Percentiles rank a stretch among this genome's conserved stretches.
Conservation (phyloP, 345 rosid genomes). For the Corymbia maculata region DNA sequence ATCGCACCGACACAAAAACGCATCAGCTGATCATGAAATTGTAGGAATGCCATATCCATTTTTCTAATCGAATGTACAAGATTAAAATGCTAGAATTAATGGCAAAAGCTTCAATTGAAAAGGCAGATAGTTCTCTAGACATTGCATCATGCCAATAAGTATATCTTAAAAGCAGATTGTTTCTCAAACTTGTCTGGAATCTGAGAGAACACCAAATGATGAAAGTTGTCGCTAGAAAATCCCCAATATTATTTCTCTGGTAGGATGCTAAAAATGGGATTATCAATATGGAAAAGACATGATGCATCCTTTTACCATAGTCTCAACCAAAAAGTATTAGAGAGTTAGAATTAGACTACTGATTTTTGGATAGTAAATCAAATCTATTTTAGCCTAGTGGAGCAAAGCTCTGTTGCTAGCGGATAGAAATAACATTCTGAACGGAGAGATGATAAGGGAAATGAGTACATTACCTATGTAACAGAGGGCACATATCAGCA, state of each 20-base stretch:
- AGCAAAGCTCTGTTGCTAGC: background rate
- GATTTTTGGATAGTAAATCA: too few species aligned
- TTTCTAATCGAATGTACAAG: background rate
- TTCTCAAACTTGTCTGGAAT: background rate
- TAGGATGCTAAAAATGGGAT: background rate
- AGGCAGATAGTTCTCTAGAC: background rate
- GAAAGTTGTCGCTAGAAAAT: background rate
- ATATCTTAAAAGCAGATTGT: background rate
- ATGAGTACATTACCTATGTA: constrained; percentile 31
- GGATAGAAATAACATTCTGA: background rate
- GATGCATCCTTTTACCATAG: background rate
- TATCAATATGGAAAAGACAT: background rate
- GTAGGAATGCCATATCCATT: background rate
- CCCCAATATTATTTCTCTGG: background rate
- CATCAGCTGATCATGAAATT: background rate
- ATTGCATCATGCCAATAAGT: background rate
- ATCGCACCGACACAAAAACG: background rate
- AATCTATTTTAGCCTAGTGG: background rate
- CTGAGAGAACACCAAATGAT: background rate
- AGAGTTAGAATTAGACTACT: background rate
- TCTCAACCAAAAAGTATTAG: background rate
- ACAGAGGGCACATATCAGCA: constrained; percentile 47
- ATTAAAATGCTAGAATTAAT: background rate
- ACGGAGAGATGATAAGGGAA: background rate
- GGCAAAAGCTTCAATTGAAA: background rate